Percentiles rank a stretch among this genome's conserved stretches.
phyloP scores from a whole-genome alignment of 306 rosid species.

The Alnus rubra region DNA sequence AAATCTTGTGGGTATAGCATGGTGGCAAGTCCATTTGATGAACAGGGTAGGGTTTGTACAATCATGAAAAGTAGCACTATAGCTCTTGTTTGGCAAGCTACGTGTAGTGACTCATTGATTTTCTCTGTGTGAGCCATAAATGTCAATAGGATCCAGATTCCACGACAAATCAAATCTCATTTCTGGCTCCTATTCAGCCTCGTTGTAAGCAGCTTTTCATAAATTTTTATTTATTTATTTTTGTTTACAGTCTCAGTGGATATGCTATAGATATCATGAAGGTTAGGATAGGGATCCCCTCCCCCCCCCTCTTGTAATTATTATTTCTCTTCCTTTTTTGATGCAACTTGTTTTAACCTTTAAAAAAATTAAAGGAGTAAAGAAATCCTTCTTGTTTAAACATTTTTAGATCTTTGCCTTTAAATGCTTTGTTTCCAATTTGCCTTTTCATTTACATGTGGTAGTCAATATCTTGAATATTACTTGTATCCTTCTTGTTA shows the following conservation, averaged over 20 bases:
- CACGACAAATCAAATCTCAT: background rate
- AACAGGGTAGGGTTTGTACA: background rate
- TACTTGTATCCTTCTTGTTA: too few species aligned
- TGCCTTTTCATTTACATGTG: too few species aligned
- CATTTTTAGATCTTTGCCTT: too few species aligned
- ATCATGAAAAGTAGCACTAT: conserved; percentile 1
- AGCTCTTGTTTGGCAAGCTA: background rate
- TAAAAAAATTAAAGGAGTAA: too few species aligned
- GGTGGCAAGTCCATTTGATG: conserved; percentile 3
- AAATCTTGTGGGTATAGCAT: background rate
- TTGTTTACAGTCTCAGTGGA: background rate
- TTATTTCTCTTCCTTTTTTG: too few species aligned
- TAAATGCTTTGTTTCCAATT: too few species aligned
- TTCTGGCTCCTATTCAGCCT: background rate
- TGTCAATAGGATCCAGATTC: background rate
- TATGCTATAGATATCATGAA: background rate
- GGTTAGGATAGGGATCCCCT: background rate
- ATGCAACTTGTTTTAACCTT: too few species aligned
- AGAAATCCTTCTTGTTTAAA: too few species aligned
- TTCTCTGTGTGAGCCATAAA: background rate
- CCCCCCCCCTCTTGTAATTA: too few species aligned
- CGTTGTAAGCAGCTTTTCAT: too few species aligned
- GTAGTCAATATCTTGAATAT: too few species aligned
- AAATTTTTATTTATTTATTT: too few species aligned
- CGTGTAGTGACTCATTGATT: background rate